Evolutionary conservation across 352 stramenopile species (phyloP), one percentile per base, ranked within the genome.

Genomic region (Phytophthora rubi): DNA sequence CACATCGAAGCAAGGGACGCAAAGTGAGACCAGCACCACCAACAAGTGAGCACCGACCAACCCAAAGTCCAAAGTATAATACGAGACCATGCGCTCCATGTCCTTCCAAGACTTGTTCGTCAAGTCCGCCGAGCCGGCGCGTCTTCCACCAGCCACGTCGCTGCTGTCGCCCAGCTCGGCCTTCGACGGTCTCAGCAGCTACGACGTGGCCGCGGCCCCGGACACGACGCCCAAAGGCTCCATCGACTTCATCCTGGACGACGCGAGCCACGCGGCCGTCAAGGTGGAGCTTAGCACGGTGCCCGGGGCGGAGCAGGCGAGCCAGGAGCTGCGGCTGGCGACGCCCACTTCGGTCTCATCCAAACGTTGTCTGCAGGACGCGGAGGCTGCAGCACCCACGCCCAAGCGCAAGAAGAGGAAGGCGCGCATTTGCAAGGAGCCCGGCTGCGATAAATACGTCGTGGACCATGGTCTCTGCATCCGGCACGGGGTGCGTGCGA

Each of bases 391-490:
- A 8, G 44, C 53, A 23, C 30, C 55, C 28, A 54, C 33, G 47
- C 67, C 55, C n/a, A 77, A 78, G 45, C 57, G 59, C 48, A 82
- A 85, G 59, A 82, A 78, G 48, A 62, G 65, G 28, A 82, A 85
- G 53, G 77, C 73, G 13, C 82, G 82, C 45, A 80, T 85, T 8
- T 90, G 82, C 60, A 86, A 80, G 57, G 69, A 77, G 7, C 39
- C 59, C 9, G 80, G 71, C 26, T 88, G 82, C 59, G 69, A 83
- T 13, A 88, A 90, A 61, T 84, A 88, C 62, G 80, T 88, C 32
- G 76, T 90, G 12, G 76, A 90, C 62, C 81, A 74, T n/a, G 82
- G 83, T 0, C 77, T 85, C 39, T 83, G 76, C 48, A 79, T 81
- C 59, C 73, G 73, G 12, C 76, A 83, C 53, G 73, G 76, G 28